Conservation (phyloP, 2,329 filamentous ascomycete species). For the Fusarium sororula region DNA sequence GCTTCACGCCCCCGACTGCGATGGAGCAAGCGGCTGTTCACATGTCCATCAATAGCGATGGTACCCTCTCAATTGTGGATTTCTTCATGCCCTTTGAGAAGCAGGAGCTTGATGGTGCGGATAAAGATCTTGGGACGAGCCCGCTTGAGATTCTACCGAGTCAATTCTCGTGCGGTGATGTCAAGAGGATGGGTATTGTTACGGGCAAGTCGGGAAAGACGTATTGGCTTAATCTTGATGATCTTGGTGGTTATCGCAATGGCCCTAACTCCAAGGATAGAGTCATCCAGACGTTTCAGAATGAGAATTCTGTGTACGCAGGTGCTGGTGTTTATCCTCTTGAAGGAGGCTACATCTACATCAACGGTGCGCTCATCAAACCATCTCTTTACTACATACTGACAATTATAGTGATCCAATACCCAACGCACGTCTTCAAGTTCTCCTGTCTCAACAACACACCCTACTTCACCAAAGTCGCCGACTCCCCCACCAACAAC, state of each 20-base stretch:
- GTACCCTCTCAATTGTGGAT: slow-evolving; percentile 56
- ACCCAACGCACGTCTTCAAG: slow-evolving; percentile 65
- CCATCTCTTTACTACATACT: accelerated
- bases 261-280: slow-evolving; percentile 50
- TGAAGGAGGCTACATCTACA: slow-evolving; percentile 60
- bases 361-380: slow-evolving; percentile 44
- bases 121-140: slow-evolving; percentile 60
- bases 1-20: slow-evolving; percentile 51
- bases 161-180: slow-evolving; percentile 54
- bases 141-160: slow-evolving; percentile 54
- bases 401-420: slow-evolving; percentile 56
- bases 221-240: slow-evolving; percentile 55
- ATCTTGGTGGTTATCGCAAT: slow-evolving; percentile 53
- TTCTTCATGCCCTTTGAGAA: slow-evolving; percentile 67
- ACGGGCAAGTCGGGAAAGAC: slow-evolving; percentile 62
- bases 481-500: slow-evolving; percentile 58
- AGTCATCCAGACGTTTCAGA: slow-evolving; percentile 56
- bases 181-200: slow-evolving; percentile 59
- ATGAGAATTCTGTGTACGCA: slow-evolving; percentile 57
- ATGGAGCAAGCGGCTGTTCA: slow-evolving; percentile 58
- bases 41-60: slow-evolving; percentile 52
- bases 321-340: slow-evolving; percentile 59
- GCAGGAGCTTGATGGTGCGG: slow-evolving; percentile 57
- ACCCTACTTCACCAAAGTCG: slow-evolving; percentile 63
- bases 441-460: slow-evolving; percentile 62